Evolutionary conservation across 202 grass and related monocot genomes (phyloP).

Genomic region (Sporobolus alterniflorus): DNA sequence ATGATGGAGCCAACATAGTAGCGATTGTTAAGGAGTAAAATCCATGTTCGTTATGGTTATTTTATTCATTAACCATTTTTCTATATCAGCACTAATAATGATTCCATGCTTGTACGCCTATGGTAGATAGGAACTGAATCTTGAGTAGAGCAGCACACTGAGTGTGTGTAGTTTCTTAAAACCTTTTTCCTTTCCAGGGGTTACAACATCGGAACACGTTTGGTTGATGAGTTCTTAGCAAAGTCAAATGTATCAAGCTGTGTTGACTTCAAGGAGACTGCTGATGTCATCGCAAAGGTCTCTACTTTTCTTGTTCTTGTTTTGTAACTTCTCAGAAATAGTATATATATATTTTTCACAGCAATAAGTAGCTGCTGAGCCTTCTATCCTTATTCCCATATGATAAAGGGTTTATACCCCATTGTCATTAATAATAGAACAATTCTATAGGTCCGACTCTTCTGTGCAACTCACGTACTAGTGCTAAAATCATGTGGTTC

Average conservation of each 20-base stretch:
- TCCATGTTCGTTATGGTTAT: not conserved
- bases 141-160: conserved; percentile 14
- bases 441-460: no score
- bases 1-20: not conserved
- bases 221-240: conserved; percentile 95
- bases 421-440: no score
- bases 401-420: not conserved
- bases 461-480: no score
- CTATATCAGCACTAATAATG: not conserved
- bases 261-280: conserved; percentile 98
- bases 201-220: conserved; percentile 92
- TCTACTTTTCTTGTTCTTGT: conserved; percentile 18
- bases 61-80: not conserved
- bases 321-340: not conserved
- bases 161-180: not conserved
- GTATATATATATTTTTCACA: conserved; percentile 3
- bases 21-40: not conserved
- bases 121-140: conserved; percentile 5
- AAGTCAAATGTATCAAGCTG: conserved; percentile 96
- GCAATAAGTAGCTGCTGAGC: not conserved
- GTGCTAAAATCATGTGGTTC: no score
- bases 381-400: not conserved
- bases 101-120: not conserved
- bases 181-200: conserved; percentile 61
- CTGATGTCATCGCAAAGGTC: conserved; percentile 98